phyloP scores from a whole-genome alignment of 179 eudicot genomes.

The Corrigiola litoralis region DNA sequence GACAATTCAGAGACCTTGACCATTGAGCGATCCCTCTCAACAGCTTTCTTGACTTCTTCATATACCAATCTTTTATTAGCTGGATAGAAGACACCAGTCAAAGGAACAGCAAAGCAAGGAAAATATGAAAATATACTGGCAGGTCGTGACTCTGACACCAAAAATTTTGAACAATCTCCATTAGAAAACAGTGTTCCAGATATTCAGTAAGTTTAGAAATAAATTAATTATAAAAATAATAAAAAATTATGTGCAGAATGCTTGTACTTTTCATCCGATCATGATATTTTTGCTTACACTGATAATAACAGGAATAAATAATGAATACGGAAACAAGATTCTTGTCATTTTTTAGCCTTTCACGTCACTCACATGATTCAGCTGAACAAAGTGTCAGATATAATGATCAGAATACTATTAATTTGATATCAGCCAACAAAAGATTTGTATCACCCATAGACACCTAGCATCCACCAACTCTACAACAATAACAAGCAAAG shows the following conservation, averaged over 20 bases:
- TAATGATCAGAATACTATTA: neutral
- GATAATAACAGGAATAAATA: no score
- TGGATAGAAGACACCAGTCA: conserved; percentile 28
- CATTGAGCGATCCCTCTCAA: conserved; percentile 80
- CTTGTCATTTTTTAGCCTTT: no score
- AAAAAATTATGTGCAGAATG: no score
- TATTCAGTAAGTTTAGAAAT: neutral
- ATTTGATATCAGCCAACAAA: neutral
- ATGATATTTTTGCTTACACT: no score
- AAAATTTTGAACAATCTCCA: neutral
- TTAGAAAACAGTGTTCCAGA: neutral
- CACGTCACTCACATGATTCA: neutral
- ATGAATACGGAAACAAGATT: no score
- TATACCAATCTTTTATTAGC: conserved; percentile 82
- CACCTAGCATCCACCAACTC: no score
- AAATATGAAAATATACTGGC: neutral
- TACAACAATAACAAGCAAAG: neutral
- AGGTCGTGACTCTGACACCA: neutral
- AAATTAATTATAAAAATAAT: no score
- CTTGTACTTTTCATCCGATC: no score
- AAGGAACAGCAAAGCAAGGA: neutral
- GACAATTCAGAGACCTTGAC: conserved; percentile 87
- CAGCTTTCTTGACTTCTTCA: conserved; percentile 86
- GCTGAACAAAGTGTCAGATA: neutral
- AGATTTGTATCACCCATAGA: neutral